Base-by-base conservation (phyloP, 2,329 filamentous ascomycete genomes). In the Colletotrichum sojae region DNA sequence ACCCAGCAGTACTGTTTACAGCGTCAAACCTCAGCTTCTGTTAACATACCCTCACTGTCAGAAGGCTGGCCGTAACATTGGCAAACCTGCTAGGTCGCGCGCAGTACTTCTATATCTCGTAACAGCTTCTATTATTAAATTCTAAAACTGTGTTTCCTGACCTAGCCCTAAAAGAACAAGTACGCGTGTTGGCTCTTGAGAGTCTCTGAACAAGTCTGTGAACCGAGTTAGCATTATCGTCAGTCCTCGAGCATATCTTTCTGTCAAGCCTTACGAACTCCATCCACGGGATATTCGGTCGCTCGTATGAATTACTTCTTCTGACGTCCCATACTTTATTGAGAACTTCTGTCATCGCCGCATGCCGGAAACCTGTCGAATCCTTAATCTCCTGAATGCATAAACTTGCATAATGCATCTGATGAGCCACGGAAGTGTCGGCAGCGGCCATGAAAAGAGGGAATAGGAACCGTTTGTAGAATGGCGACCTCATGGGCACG, bases 391-490 rank as follows among this genome's bases (percentile, higher is more conserved):
- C 64, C 5, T 69, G 61, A 0, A 77, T 71, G 1, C 74, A 76
- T 57, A 70, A 71, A 15, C 68, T 72, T 1, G 70, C 66, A 9
- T 77, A 77, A 36, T 77, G 74, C 10, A 73, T 74, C 8, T 77
- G 75, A 57, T 77, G 72, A 0, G 60, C 54, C 0, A 73, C 70
- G 2, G 64, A 68, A 0, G 76, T 76, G 8, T 77, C 76, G 0
- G 75, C 73, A 0, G 72, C 73, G 1, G 76, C 75, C 0, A 77
- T 39, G 8, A 78, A 78, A 1, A 77, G 54, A 0, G 76, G 76
- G n/a, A 77, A 77, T 1, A 78, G 59, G 0, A 78, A 58, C 2
- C 74, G 69, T 20, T 76, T 78, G 60, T 73, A 75, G 10, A 77
- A 77, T 5, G 65, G 67, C 0, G 74, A 73, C 1, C 71, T 69